These are phyloP conservation scores for Malassezia arunalokei DNA, from an alignment of 1,284 basidiomycete species.

Conservation along the genomic window DNA sequence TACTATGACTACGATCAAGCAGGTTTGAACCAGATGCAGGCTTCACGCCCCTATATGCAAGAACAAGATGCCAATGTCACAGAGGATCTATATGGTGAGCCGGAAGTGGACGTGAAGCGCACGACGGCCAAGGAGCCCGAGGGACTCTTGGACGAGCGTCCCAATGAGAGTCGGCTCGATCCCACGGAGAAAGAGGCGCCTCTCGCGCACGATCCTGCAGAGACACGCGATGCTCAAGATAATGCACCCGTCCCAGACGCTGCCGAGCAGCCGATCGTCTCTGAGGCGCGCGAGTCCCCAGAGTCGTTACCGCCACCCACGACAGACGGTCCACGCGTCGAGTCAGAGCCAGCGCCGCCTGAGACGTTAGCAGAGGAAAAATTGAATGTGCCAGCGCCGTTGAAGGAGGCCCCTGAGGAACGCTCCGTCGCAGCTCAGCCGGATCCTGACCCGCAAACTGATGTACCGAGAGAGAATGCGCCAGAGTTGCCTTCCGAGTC, in stretches of 20 bases:
- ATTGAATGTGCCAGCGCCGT: too few species aligned
- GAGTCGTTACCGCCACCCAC: not conserved
- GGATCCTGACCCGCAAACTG: not conserved
- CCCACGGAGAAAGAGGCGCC: not conserved
- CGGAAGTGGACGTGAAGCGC: not conserved
- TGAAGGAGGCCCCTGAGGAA: not conserved
- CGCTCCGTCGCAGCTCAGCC: not conserved
- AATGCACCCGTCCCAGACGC: not conserved
- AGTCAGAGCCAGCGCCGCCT: not conserved
- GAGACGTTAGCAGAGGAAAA: too few species aligned
- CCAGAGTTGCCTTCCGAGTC: not conserved
- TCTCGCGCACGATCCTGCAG: not conserved
- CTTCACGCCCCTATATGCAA: not conserved
- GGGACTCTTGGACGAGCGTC: not conserved
- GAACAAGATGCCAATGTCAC: not conserved
- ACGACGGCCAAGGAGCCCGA: not conserved
- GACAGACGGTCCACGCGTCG: not conserved
- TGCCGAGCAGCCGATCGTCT: not conserved
- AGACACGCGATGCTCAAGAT: not conserved
- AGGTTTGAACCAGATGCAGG: not conserved
- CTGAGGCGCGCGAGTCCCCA: not conserved
- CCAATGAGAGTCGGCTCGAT: not conserved
- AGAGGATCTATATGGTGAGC: conserved; percentile 1
- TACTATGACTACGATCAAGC: conserved; percentile 12
- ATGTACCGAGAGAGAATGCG: not conserved